These are phyloP conservation scores for Colletotrichum sp. DNA, from an alignment of 2,329 filamentous ascomycete genomes.

Conservation along the genomic window DNA sequence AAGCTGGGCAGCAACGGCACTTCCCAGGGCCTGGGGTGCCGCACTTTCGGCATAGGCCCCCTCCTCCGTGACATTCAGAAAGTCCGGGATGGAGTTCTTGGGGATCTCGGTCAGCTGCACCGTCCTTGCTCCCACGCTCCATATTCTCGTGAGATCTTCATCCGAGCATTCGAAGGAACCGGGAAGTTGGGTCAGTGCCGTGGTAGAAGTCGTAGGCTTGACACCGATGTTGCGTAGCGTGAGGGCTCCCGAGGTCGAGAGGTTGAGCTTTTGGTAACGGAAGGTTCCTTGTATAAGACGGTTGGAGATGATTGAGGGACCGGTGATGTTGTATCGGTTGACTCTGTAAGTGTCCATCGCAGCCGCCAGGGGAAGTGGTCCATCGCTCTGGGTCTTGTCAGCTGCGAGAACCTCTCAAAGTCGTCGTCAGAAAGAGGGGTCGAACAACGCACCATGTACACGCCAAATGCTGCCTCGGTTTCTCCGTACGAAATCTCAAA, in stretches of 20 bases:
- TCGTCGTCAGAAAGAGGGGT: not conserved
- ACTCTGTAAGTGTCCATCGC: slow-evolving; percentile 41
- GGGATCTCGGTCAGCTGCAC: slow-evolving; percentile 35
- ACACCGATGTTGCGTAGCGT: slow-evolving; percentile 32
- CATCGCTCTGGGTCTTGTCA: slow-evolving; percentile 24
- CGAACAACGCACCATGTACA: not conserved
- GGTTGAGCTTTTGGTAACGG: slow-evolving; percentile 40
- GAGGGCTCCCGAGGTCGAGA: slow-evolving; percentile 33
- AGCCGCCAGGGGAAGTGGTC: slow-evolving; percentile 36
- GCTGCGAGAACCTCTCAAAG: not conserved
- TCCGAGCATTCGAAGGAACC: slow-evolving; percentile 34
- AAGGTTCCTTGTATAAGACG: slow-evolving; percentile 40
- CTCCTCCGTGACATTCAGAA: slow-evolving; percentile 29
- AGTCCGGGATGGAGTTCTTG: slow-evolving; percentile 28
- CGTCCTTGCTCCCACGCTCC: slow-evolving; percentile 34
- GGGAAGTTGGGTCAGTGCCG: slow-evolving; percentile 27
- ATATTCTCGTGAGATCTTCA: slow-evolving; percentile 30
- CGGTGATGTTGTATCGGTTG: slow-evolving; percentile 37
- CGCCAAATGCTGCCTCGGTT: not conserved
- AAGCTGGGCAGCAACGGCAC: slow-evolving; percentile 21
- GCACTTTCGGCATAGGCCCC: slow-evolving; percentile 32
- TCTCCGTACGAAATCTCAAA: slow-evolving; percentile 5
- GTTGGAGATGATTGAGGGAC: slow-evolving; percentile 27
- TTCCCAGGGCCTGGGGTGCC: slow-evolving; percentile 27
- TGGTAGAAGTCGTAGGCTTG: slow-evolving; percentile 25